Base-by-base conservation (phyloP, 1,139 yeast species). In the Saccharomyces uvarum region DNA sequence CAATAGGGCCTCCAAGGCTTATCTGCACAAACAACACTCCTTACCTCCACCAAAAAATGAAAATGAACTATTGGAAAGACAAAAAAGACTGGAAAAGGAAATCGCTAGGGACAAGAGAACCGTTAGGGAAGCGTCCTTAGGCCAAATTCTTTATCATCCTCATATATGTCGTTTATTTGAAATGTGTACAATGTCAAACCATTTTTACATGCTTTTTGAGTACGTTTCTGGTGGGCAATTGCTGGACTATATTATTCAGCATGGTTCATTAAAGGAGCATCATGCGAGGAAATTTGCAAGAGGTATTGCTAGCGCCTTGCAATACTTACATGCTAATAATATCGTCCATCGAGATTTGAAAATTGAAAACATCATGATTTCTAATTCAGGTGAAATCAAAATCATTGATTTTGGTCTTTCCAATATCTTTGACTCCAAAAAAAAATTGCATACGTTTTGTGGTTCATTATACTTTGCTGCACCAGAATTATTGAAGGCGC, bases 381-480 rank as follows among this genome's bases (percentile, higher is more conserved):
- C 91, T 56, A 88, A 89, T 59, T 82, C 87, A 57, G 99, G 99
- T 56, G 97, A 93, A 66, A 86, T 95, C 66, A 91, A 91, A 69
- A 87, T 95, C 62, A 93, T 93, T 61, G 99, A 93, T 74, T 93
- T 95, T 72, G 99, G 99, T 6, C 78, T 95, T 53, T 88, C 97
- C 11, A 95, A 95, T 70, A 75, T 95, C 67, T 95, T 82, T 69
- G 82, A 91, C 47, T 83, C 85, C 26, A 81, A 81, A 57, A 77
- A 83, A 50, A 76, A 89, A 54, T 80, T 95, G 64, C 89, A 88
- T 67, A 95, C 99, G 0, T 95, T 89, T 69, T 95, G 99, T 77
- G 99, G 99, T 1, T 90, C 98, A 0, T 77, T 95, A 53, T 95
- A 95, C 70, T 95, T 93, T 78, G 99, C 99, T 0, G 99, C 99